These are phyloP conservation scores for Triadica sebifera DNA, from an alignment of 345 rosid species.

Conservation along the genomic window DNA sequence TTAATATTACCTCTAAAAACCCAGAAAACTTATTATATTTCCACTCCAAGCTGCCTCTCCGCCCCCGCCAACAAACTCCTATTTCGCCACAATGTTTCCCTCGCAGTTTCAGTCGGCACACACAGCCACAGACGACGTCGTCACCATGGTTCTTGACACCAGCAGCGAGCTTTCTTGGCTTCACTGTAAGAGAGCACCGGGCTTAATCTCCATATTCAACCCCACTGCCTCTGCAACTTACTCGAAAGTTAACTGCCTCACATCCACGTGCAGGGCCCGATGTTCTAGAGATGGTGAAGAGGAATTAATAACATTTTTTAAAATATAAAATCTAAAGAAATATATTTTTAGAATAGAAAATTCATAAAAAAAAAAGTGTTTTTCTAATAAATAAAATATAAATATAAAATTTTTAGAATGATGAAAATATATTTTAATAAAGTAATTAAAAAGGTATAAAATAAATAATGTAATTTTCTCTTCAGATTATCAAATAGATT, in stretches of 20 bases:
- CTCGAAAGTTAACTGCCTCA: slow-evolving; percentile 42
- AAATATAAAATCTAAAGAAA: too few species aligned
- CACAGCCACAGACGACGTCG: slow-evolving; percentile 63
- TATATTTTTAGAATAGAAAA: too few species aligned
- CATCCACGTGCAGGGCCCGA: slow-evolving; percentile 46
- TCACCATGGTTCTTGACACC: slow-evolving; percentile 74
- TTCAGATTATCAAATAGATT: too few species aligned
- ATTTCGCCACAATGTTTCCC: slow-evolving; percentile 53
- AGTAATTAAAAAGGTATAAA: too few species aligned
- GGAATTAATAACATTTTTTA: too few species aligned
- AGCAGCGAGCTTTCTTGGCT: slow-evolving; percentile 85
- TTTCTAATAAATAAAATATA: too few species aligned
- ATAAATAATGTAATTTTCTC: too few species aligned
- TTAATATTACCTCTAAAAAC: slow-evolving; percentile 51
- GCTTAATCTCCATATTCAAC: slow-evolving; percentile 36
- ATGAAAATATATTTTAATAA: too few species aligned
- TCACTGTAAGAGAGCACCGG: slow-evolving; percentile 43
- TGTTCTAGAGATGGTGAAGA: too few species aligned
- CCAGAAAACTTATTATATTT: slow-evolving; percentile 11
- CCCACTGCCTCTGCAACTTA: slow-evolving; percentile 48
- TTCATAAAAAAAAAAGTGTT: too few species aligned
- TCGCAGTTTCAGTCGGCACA: slow-evolving; percentile 58
- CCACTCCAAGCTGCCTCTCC: background rate
- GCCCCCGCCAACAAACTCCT: slow-evolving; percentile 35
- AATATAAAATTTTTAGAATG: too few species aligned